A percentile compares a stretch with the other conserved stretches of the same genome.
These are phyloP conservation scores for Globisporangium carolinianum DNA, from an alignment of 352 stramenopile genomes.

Conservation along the genomic window DNA sequence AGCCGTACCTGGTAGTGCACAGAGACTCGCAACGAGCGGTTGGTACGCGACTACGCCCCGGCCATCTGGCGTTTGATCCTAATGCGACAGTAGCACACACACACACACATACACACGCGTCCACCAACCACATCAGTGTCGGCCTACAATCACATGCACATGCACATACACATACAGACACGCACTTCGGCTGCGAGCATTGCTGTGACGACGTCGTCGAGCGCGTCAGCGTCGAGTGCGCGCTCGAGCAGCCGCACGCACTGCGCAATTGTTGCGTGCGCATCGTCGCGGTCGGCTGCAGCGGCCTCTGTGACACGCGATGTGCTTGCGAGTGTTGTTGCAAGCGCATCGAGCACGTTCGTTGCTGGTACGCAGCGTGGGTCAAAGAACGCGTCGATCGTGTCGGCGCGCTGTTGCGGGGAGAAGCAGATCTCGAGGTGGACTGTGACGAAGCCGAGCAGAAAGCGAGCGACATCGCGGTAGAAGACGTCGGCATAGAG, in stretches of 20 bases:
- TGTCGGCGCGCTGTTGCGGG: conserved; percentile 23
- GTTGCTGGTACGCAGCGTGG: conserved; percentile 23
- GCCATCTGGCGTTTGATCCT: conserved; percentile 6
- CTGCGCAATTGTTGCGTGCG: conserved; percentile 28
- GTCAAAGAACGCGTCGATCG: conserved; percentile 64
- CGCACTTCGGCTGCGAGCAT: conserved; percentile 31
- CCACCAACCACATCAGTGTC: too few relatives aligned
- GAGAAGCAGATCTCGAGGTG: conserved; percentile 47
- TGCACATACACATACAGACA: background rate
- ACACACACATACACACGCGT: background rate
- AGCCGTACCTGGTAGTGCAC: conserved; percentile 40
- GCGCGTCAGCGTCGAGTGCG: conserved; percentile 14
- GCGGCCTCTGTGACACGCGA: background rate
- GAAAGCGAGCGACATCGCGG: conserved; percentile 40
- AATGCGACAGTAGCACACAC: background rate
- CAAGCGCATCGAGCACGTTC: conserved; percentile 25
- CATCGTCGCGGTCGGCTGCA: conserved; percentile 15
- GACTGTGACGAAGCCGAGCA: conserved; percentile 46
- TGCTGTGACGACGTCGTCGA: conserved; percentile 25
- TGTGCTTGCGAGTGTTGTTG: conserved; percentile 24
- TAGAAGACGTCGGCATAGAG: conserved; percentile 55
- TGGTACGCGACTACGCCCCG: conserved; percentile 14
- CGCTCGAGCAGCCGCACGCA: conserved; percentile 42
- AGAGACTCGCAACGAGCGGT: conserved; percentile 33
- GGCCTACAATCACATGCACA: background rate